Base-by-base conservation (phyloP, 2,329 filamentous ascomycete species). In the Cyphellophora attinorum region DNA sequence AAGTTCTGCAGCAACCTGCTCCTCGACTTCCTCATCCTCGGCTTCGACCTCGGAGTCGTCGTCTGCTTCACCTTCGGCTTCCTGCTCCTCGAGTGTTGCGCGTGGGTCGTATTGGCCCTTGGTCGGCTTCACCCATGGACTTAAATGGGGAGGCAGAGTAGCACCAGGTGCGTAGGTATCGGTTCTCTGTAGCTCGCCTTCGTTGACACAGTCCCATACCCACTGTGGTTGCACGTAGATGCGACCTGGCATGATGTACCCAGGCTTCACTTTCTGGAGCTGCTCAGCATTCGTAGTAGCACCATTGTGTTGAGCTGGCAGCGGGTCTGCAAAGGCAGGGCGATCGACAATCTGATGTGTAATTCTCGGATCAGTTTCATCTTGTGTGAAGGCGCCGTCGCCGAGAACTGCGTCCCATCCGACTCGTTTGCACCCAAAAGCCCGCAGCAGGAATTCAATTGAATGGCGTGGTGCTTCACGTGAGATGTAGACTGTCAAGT, bases 151-250 rank as follows among this genome's bases (percentile, higher is more conserved):
- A 14, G 91, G 91, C 19, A 98, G 69, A 47, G 85, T 79, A 12
- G 88, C 81, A 12, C 91, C 91, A 2, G 91, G 91, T 1, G 81
- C 84, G 53, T 98, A 98, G 21, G 88, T 62, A 54, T 95, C 85
- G 19, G 88, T 76, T 46, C 82, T 74, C 57, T 95, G 79, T 37
- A 98, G 66, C 59, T 89, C 85, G 43, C 85, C 85, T 29, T 91
- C 84, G 57, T 98, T 98, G 57, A 94, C 67, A 51, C 84, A 89
- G 55, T 98, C 91, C 91, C 91, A 98, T 3, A 98, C 78, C 89
- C 93, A 98, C 57, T 98, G 91, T 13, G 91, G 91, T 64, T 98
- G 91, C 37, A 98, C 65, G 50, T 98, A 98, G 44, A 78, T 85
- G 46, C 91, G 74, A 21, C 89, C 89, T n/a, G 89, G 86, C 42